Conservation (phyloP, 495 filamentous ascomycete species). For the Oleoguttula mirabilis region DNA sequence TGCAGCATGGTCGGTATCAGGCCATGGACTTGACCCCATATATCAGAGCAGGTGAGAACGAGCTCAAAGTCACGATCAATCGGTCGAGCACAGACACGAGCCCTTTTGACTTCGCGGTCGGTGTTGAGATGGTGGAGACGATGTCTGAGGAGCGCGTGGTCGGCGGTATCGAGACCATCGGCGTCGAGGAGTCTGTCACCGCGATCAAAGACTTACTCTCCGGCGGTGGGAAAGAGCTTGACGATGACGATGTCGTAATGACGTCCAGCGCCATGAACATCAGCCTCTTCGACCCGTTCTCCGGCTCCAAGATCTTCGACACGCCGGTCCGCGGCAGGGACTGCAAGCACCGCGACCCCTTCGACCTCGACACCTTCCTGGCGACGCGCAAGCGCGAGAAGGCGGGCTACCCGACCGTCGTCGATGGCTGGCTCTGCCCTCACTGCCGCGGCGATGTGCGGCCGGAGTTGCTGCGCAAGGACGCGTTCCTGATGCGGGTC, state of each 20-base stretch:
- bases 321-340: slow-evolving; percentile 51
- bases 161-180: slow-evolving; percentile 27
- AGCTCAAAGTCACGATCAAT: slow-evolving; percentile 43
- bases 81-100: slow-evolving; percentile 28
- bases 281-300: slow-evolving; percentile 66
- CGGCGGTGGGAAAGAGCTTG: slow-evolving; percentile 6
- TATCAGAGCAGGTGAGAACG: slow-evolving; percentile 44
- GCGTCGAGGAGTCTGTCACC: slow-evolving; percentile 30
- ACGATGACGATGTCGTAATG: slow-evolving; percentile 58
- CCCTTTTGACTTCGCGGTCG: slow-evolving; percentile 39
- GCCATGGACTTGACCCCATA: slow-evolving; percentile 56
- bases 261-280: slow-evolving; percentile 53
- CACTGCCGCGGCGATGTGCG: slow-evolving; percentile 64
- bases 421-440: slow-evolving; percentile 75
- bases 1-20: slow-evolving; percentile 61
- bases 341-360: slow-evolving; percentile 68
- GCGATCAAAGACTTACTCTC: slow-evolving; percentile 41
- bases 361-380: slow-evolving; percentile 76
- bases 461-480: slow-evolving; percentile 53
- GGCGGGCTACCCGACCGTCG: slow-evolving; percentile 40
- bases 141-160: slow-evolving; percentile 43
- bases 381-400: slow-evolving; percentile 42
- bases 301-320: slow-evolving; percentile 47
- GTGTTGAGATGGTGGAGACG: slow-evolving; percentile 31
- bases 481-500: slow-evolving; percentile 56